Evolutionary conservation across 2,329 filamentous ascomycete genomes (phyloP), one percentile per base, ranked within the genome.

Genomic region (Colletotrichum scovillei): DNA sequence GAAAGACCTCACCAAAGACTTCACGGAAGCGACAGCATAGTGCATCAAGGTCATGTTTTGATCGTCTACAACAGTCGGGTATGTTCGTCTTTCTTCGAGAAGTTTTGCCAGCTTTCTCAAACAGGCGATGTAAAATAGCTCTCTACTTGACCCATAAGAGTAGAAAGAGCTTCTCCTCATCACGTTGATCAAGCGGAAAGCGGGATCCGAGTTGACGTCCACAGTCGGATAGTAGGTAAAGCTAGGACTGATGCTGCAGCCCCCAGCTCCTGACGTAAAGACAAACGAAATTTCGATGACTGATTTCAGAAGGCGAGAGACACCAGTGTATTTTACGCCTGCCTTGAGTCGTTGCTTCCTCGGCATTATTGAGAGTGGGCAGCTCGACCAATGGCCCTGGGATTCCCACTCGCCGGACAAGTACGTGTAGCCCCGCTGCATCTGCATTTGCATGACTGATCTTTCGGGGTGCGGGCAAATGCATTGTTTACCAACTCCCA

Each of bases 161-260:
- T 19, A 8, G 49, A 22, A 52, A 2, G 0, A n/a, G 42, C 30
- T 5, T 24, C 5, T 1, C 2, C 5, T n/a, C 7, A 42, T 14
- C 12, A 65, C 2, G 1, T 1, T 0, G 16, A 65, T 5, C 0
- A 57, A 57, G 16, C 30, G 63, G 12, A 57, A 65, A 14, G 52
- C 49, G 11, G 63, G 52, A 28, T 56, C 32, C 2, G 24, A 26
- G 0, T 12, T 6, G 4, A 2, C 22, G 5, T 65, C 63, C 0
- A 24, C 52, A 9, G 52, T 65, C 14, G 52, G 63, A 42, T n/a
- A 35, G 32, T 32, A 65, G 24, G 49, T 65, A 32, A 65, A 65
- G 2, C 1, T 22, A 6, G 63, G 63, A 52, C 49, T 46, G 28
- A 65, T 65, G 9, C 52, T 46, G 16, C 35, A 30, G 8, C 49